phyloP scores from a whole-genome alignment of 2,329 filamentous ascomycete genomes.

The Trichoderma sp. region DNA sequence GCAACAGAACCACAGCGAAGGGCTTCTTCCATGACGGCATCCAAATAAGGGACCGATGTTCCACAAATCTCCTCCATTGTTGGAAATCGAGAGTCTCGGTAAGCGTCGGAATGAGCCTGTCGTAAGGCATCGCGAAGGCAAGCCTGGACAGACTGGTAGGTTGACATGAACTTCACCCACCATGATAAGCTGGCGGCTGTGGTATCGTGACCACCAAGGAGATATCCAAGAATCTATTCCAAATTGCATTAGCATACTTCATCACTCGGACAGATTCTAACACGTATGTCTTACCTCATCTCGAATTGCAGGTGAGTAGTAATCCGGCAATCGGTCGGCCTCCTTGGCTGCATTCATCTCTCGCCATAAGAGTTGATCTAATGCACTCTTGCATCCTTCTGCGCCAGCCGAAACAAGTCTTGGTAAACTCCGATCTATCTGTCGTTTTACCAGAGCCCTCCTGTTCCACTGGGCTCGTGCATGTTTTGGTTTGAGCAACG shows the following conservation, averaged over 20 bases:
- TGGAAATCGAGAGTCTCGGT: conserved; percentile 28
- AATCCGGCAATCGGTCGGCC: conserved; percentile 31
- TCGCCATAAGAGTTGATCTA: conserved; percentile 36
- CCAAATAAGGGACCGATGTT: conserved; percentile 35
- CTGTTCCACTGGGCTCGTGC: conserved; percentile 29
- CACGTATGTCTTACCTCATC: conserved; percentile 32
- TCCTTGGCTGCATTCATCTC: conserved; percentile 35
- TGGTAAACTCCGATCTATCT: conserved; percentile 26
- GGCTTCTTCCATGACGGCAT: conserved; percentile 39
- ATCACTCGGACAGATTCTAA: too few relatives aligned
- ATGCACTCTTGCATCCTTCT: conserved; percentile 25
- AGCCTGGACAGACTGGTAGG: conserved; percentile 26
- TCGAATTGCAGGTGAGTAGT: conserved; percentile 33
- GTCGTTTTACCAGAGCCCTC: conserved; percentile 24
- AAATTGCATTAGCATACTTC: background rate
- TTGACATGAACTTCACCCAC: conserved; percentile 32
- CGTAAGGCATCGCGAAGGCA: conserved; percentile 30
- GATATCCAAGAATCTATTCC: conserved; percentile 29
- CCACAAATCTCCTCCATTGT: conserved; percentile 31
- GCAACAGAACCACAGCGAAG: conserved; percentile 34
- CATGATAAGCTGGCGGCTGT: conserved; percentile 31
- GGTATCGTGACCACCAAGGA: conserved; percentile 34
- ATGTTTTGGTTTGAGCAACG: conserved; percentile 28
- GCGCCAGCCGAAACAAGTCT: conserved; percentile 21
- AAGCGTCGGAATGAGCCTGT: conserved; percentile 26